phyloP scores from a whole-genome alignment of 129 eudicot genomes.

The Helichrysum umbraculigerum region DNA sequence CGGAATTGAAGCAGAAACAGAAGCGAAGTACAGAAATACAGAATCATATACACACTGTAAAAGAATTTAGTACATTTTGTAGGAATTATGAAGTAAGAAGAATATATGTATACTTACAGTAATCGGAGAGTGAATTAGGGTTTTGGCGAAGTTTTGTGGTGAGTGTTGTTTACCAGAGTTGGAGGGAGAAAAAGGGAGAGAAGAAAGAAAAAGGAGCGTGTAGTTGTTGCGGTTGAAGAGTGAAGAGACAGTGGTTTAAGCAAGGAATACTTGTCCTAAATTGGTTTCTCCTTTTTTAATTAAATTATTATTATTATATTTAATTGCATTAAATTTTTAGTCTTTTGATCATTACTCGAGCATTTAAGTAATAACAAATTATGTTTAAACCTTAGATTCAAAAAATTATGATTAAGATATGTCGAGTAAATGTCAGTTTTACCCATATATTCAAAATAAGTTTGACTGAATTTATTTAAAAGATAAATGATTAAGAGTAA shows the following conservation, averaged over 20 bases:
- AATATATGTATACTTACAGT: slow-evolving; percentile 24
- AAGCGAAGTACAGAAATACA: slow-evolving; percentile 8
- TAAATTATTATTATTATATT: neutral
- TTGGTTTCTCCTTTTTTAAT: neutral
- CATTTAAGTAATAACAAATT: too few species aligned
- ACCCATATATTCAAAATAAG: too few species aligned
- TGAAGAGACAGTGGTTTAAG: slow-evolving; percentile 20
- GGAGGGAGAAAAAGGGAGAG: slow-evolving; percentile 17
- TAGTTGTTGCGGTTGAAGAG: neutral
- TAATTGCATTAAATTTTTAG: slow-evolving; percentile 21
- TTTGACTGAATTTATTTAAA: too few species aligned
- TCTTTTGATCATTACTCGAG: neutral
- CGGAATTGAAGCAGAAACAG: slow-evolving; percentile 21
- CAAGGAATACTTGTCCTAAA: slow-evolving; percentile 7
- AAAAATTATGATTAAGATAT: too few species aligned
- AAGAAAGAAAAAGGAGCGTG: slow-evolving; percentile 30
- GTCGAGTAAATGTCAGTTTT: too few species aligned
- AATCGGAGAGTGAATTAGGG: slow-evolving; percentile 15
- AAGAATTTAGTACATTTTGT: slow-evolving; percentile 1
- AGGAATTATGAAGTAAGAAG: neutral
- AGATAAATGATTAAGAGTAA: too few species aligned
- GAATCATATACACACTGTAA: neutral
- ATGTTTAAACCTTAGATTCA: too few species aligned
- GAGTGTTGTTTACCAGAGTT: slow-evolving; percentile 12
- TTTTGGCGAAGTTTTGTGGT: slow-evolving; percentile 15